Evolutionary conservation across 176 grass and related monocot species (phyloP).

Genomic region (Phoenix roebelenii): DNA sequence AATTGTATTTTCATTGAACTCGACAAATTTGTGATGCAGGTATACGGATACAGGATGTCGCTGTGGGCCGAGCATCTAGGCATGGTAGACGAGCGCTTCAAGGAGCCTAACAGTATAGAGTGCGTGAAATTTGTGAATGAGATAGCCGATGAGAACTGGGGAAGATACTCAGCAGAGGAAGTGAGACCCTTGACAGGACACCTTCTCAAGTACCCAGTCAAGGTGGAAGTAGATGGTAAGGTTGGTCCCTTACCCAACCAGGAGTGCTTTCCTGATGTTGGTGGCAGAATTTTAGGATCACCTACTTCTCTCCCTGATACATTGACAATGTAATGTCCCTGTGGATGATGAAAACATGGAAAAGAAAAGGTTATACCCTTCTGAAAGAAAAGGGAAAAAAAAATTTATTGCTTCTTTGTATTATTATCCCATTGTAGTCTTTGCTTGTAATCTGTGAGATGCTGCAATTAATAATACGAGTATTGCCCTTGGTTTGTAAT

Average conservation of each 20-base stretch:
- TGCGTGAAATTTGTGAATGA: conserved; percentile 28
- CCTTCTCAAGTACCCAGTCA: conserved; percentile 28
- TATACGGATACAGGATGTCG: conserved; percentile 36
- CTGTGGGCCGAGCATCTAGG: conserved; percentile 38
- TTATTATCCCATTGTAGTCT: too few species aligned
- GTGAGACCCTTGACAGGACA: conserved; percentile 17
- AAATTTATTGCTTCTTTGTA: too few species aligned
- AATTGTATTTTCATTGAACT: too few species aligned
- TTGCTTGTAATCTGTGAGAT: too few species aligned
- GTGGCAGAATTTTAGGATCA: conserved; percentile 33
- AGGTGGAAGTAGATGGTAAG: conserved; percentile 20
- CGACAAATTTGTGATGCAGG: conserved; percentile 3
- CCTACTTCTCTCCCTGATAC: conserved; percentile 15
- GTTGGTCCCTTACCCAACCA: conserved; percentile 17
- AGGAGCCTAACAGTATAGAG: conserved; percentile 20
- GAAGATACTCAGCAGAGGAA: conserved; percentile 7
- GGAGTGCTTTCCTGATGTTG: conserved; percentile 30
- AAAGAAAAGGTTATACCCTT: too few species aligned
- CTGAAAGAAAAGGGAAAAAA: too few species aligned
- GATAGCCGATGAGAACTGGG: conserved; percentile 33
- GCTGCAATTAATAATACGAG: too few species aligned
- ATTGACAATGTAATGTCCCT: conserved; percentile 18
- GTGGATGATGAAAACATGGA: too few species aligned
- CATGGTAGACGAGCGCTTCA: conserved; percentile 3
- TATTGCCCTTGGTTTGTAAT: too few species aligned